Evolutionary conservation across 257 asterid species (phyloP).

Genomic region (Solanum corneliomulleri): DNA sequence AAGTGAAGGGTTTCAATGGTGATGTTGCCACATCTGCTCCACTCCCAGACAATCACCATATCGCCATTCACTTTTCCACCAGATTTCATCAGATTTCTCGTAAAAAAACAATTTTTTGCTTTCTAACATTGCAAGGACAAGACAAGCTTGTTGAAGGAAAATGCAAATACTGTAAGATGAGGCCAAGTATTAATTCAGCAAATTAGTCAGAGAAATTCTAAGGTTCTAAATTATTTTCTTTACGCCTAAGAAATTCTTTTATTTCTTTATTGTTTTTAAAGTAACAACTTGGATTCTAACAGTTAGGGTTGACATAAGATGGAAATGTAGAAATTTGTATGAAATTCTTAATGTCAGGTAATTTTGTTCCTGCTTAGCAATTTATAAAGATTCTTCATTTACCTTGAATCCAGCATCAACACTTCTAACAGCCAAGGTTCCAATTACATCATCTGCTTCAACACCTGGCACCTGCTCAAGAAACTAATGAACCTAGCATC

Average conservation of each 20-base stretch:
- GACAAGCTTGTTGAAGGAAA: not conserved
- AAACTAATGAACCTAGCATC: conserved; percentile 2
- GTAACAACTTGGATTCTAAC: not conserved
- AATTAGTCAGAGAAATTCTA: not conserved
- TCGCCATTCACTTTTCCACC: not conserved
- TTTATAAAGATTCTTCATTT: not conserved
- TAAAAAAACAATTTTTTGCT: not conserved
- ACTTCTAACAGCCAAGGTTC: conserved; percentile 85
- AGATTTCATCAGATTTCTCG: not conserved
- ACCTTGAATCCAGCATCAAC: conserved; percentile 87
- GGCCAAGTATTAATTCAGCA: not conserved
- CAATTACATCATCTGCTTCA: conserved; percentile 99
- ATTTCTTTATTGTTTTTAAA: not conserved
- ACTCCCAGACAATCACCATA: not conserved
- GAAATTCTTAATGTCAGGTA: not conserved
- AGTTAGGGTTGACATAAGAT: not conserved
- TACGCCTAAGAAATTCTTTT: not conserved
- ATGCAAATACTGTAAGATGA: not conserved
- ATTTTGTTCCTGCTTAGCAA: not conserved
- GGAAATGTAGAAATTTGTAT: not conserved
- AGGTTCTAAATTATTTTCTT: not conserved
- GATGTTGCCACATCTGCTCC: not conserved
- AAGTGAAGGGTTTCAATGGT: not conserved
- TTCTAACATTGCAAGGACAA: not conserved
- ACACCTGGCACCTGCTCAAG: conserved; percentile 90